These are phyloP conservation scores for Neonectria hederae DNA, from an alignment of 2,329 filamentous ascomycete genomes.

Conservation along the genomic window DNA sequence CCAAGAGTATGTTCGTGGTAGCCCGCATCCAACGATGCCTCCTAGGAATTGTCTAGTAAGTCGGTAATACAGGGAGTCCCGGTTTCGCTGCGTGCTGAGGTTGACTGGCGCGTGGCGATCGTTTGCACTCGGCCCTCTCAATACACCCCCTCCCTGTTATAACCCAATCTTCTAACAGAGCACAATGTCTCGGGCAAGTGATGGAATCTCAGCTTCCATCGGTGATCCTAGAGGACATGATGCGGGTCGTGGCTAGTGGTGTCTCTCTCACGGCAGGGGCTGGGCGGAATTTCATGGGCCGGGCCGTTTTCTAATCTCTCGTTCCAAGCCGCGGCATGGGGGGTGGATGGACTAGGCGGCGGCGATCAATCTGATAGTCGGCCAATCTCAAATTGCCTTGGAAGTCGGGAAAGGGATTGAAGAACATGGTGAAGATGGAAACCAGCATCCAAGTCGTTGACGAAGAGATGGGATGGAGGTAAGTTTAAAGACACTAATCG, in stretches of 20 bases:
- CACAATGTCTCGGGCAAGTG: conserved; percentile 19
- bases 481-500: not conserved
- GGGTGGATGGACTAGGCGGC: conserved; percentile 25
- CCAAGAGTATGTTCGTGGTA: conserved; percentile 19
- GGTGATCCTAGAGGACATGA: conserved; percentile 7
- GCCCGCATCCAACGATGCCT: conserved; percentile 1
- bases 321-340: conserved; percentile 26
- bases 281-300: conserved; percentile 34
- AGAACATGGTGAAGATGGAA: not conserved
- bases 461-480: not conserved
- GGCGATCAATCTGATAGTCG: conserved; percentile 27
- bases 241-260: conserved; percentile 16
- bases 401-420: conserved; percentile 12
- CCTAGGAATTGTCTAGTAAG: not conserved
- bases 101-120: not conserved
- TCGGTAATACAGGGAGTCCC: not conserved
- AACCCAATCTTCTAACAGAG: not conserved
- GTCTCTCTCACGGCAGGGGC: conserved; percentile 29
- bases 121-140: not conserved
- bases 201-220: conserved; percentile 10
- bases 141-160: conserved; percentile 7
- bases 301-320: conserved; percentile 37
- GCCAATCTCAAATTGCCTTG: conserved; percentile 21
- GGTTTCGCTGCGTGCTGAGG: conserved; percentile 10
- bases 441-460: not conserved